phyloP scores from a whole-genome alignment of 352 stramenopile species.

The Phytophthora cryptogea region DNA sequence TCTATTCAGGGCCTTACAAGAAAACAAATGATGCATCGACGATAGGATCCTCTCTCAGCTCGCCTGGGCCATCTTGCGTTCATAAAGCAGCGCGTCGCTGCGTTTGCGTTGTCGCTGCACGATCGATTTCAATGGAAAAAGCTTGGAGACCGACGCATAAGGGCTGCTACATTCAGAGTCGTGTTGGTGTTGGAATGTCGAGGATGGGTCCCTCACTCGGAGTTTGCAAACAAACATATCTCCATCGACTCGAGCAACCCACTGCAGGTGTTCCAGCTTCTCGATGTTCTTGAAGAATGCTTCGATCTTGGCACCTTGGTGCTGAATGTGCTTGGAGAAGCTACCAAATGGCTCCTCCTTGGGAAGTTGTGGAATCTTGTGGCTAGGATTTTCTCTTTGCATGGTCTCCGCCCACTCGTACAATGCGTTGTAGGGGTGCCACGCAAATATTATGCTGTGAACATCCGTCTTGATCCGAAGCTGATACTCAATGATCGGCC shows the following conservation, averaged over 20 bases:
- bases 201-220: not conserved
- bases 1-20: constrained; percentile 2
- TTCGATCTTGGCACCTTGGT: constrained; percentile 50
- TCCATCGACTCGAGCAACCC: constrained; percentile 34
- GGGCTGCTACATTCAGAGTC: not conserved
- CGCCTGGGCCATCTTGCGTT: constrained; percentile 17
- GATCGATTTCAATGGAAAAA: constrained; percentile 13
- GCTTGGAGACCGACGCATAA: constrained; percentile 8
- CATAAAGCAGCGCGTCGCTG: constrained; percentile 4
- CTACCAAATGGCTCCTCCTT: constrained; percentile 64
- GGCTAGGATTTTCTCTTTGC: constrained; percentile 5
- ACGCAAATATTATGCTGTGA: constrained; percentile 17
- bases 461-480: constrained; percentile 17
- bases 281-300: constrained; percentile 54
- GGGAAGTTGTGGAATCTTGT: constrained; percentile 53
- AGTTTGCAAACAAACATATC: constrained; percentile 21
- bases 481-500: constrained; percentile 19
- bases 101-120: constrained; percentile 8
- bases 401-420: constrained; percentile 14
- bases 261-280: constrained; percentile 55
- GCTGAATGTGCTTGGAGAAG: constrained; percentile 58
- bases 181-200: not conserved
- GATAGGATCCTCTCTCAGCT: not conserved
- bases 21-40: constrained; percentile 5
- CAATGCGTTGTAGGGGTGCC: constrained; percentile 14